Conservation (phyloP, 768 basidiomycete species). For the Chlorophyllum brunneum region DNA sequence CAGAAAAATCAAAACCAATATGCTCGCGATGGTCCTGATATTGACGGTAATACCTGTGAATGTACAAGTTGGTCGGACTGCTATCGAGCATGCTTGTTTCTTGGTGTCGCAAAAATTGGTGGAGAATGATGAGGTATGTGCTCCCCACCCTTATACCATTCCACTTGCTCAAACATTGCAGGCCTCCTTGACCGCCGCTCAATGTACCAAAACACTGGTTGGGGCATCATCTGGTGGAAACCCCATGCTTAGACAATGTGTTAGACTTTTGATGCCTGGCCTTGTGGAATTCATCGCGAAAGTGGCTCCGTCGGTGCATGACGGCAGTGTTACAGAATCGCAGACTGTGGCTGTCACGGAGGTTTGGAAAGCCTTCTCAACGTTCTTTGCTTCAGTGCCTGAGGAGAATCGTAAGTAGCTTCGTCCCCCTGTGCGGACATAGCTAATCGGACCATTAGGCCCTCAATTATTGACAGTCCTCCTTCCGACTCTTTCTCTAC, state of each 20-base stretch:
- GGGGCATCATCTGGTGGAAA: constrained; percentile 66
- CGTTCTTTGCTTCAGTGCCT: constrained; percentile 51
- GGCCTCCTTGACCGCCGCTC: constrained; percentile 81
- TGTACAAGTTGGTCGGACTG: constrained; percentile 64
- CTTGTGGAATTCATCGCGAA: constrained; percentile 79
- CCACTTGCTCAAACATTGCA: constrained; percentile 23
- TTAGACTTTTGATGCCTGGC: constrained; percentile 70
- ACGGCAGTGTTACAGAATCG: constrained; percentile 50
- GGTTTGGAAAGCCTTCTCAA: constrained; percentile 75
- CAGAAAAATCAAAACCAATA: constrained; percentile 87
- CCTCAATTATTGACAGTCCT: constrained; percentile 65
- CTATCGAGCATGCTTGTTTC: constrained; percentile 83
- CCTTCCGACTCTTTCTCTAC: constrained; percentile 69
- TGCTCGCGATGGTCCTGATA: constrained; percentile 81
- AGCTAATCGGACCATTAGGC: constrained; percentile 35
- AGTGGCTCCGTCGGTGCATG: constrained; percentile 57
- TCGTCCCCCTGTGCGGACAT: not conserved
- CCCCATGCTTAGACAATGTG: constrained; percentile 65
- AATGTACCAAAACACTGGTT: constrained; percentile 85
- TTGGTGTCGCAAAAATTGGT: constrained; percentile 77
- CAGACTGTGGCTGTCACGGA: constrained; percentile 67
- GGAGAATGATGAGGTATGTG: constrained; percentile 62
- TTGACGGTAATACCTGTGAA: constrained; percentile 72
- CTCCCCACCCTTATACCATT: not conserved
- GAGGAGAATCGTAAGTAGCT: constrained; percentile 59